phyloP scores from a whole-genome alignment of 345 rosid genomes.

The Populus alba region DNA sequence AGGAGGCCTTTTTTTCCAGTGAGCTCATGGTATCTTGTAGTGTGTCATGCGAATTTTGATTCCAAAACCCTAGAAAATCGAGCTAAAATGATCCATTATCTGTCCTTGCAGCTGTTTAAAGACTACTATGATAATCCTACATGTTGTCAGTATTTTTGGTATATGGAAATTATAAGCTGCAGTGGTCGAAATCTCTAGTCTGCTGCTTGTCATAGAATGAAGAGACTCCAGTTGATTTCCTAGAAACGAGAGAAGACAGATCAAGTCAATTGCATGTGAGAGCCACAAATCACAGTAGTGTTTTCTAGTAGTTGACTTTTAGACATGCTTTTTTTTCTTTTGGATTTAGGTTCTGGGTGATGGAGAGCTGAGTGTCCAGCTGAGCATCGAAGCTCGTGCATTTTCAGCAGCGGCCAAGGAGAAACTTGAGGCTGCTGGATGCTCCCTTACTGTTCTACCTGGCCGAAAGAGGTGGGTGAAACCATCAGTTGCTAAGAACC shows the following conservation, averaged over 20 bases:
- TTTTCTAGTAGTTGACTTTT: neutral
- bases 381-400: conserved; percentile 73
- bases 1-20: neutral
- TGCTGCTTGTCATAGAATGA: neutral
- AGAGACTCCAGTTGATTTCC: neutral
- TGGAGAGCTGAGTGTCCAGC: conserved; percentile 73
- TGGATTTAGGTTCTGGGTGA: conserved; percentile 67
- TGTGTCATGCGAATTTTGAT: neutral
- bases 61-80: neutral
- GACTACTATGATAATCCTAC: neutral
- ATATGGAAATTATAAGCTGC: neutral
- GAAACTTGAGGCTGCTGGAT: conserved; percentile 81
- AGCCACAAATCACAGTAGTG: neutral
- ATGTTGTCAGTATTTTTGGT: neutral
- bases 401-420: conserved; percentile 76
- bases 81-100: neutral
- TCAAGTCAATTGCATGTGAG: neutral
- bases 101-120: neutral
- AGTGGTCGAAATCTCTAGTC: neutral
- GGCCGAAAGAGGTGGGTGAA: conserved; percentile 95
- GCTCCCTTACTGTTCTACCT: conserved; percentile 67
- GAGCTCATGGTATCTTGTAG: neutral
- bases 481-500: conserved; percentile 79
- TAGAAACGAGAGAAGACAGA: neutral
- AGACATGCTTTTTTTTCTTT: neutral